phyloP scores from a whole-genome alignment of 2,329 filamentous ascomycete species.

The Aspergillus proliferans region DNA sequence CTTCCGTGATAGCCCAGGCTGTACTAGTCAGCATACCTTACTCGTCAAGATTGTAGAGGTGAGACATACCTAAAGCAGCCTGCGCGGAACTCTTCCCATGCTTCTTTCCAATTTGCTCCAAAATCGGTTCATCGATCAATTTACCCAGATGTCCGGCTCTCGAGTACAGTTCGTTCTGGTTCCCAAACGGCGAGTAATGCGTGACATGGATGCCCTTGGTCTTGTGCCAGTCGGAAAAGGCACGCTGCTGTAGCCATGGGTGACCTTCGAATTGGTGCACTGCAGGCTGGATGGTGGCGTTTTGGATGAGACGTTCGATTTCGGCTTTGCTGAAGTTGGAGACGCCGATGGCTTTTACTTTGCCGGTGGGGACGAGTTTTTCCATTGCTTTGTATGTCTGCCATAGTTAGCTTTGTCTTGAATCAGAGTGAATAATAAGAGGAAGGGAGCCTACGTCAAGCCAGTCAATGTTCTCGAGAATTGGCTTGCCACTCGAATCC shows the following conservation, averaged over 20 bases:
- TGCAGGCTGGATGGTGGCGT: conserved; percentile 41
- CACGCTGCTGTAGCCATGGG: conserved; percentile 47
- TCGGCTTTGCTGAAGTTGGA: conserved; percentile 48
- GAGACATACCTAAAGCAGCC: conserved; percentile 40
- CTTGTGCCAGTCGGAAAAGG: conserved; percentile 46
- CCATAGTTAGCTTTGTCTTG: neutral
- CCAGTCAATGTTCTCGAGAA: conserved; percentile 42
- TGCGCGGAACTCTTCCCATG: conserved; percentile 48
- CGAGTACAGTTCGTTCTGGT: conserved; percentile 47
- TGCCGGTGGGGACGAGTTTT: conserved; percentile 34
- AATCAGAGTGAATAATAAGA: neutral
- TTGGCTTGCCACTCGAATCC: conserved; percentile 33
- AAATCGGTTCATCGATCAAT: conserved; percentile 46
- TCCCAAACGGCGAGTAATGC: conserved; percentile 52
- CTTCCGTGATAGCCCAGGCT: conserved; percentile 51
- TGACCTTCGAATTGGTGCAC: conserved; percentile 50
- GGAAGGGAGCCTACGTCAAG: conserved; percentile 36
- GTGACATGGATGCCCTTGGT: conserved; percentile 48
- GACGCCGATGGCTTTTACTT: conserved; percentile 48
- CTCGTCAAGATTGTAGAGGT: neutral
- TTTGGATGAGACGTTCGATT: conserved; percentile 42
- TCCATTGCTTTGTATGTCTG: conserved; percentile 49
- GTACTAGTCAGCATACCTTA: conserved; percentile 1
- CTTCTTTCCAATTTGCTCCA: conserved; percentile 48
- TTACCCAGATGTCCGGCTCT: conserved; percentile 40